phyloP scores from a whole-genome alignment of 306 rosid species.

The Castanospermum australe region DNA sequence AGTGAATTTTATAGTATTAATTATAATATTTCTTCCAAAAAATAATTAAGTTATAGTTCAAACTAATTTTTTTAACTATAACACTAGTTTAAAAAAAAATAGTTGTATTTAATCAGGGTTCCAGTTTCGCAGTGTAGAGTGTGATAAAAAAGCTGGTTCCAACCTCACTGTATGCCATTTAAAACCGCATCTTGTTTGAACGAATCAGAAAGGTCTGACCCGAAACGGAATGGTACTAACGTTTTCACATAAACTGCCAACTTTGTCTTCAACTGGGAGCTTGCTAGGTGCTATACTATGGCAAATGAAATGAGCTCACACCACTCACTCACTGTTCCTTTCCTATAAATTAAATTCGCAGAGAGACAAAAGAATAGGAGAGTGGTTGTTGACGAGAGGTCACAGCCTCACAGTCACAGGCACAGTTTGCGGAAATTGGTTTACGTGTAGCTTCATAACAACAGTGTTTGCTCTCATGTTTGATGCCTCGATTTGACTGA shows the following conservation, averaged over 20 bases:
- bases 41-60: too few relatives aligned
- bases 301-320: not conserved
- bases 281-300: too few relatives aligned
- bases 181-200: slow-evolving; percentile 24
- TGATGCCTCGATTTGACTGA: slow-evolving; percentile 60
- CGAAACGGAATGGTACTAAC: slow-evolving; percentile 59
- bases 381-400: slow-evolving; percentile 43
- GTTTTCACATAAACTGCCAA: slow-evolving; percentile 36
- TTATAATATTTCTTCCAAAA: too few relatives aligned
- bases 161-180: slow-evolving; percentile 26
- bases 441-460: slow-evolving; percentile 63
- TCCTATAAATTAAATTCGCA: not conserved
- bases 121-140: not conserved
- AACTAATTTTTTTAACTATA: too few relatives aligned
- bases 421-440: slow-evolving; percentile 37
- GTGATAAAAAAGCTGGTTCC: not conserved
- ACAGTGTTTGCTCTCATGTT: slow-evolving; percentile 53
- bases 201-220: slow-evolving; percentile 41
- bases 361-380: not conserved
- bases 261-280: slow-evolving; percentile 8
- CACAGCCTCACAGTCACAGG: not conserved
- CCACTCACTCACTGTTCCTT: not conserved
- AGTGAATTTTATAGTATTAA: too few relatives aligned
- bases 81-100: too few relatives aligned
- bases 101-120: not conserved